Conservation (phyloP, 441 rosid species). For the Viola pubescens region DNA sequence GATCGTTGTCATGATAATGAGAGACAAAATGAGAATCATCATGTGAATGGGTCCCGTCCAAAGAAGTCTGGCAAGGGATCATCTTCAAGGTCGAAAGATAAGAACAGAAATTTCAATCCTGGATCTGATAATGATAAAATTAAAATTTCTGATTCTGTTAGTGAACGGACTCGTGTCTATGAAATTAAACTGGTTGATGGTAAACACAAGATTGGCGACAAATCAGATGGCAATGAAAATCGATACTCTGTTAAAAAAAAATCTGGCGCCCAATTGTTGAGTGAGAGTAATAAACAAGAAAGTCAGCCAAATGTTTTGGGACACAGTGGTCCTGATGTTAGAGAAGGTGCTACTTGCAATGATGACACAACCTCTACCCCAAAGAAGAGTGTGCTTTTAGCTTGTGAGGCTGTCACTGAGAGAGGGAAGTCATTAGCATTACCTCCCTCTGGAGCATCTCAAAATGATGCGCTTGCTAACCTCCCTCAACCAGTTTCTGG, state of each 20-base stretch:
- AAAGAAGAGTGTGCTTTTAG: conserved; percentile 40
- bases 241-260: conserved; percentile 40
- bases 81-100: conserved; percentile 17
- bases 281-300: conserved; percentile 41
- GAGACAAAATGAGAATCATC: conserved; percentile 23
- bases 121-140: conserved; percentile 30
- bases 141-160: conserved; percentile 23
- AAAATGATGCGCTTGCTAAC: conserved; percentile 31
- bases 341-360: conserved; percentile 30
- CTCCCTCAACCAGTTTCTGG: conserved; percentile 26
- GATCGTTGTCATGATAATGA: conserved; percentile 36
- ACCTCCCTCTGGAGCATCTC: conserved; percentile 42
- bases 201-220: conserved; percentile 30
- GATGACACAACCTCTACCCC: conserved; percentile 30
- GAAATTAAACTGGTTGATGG: conserved; percentile 36
- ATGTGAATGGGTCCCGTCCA: conserved; percentile 11
- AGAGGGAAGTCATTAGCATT: conserved; percentile 33
- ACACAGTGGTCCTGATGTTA: conserved; percentile 35
- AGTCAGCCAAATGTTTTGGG: conserved; percentile 27
- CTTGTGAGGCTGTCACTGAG: conserved; percentile 32
- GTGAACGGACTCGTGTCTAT: conserved; percentile 21
- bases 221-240: conserved; percentile 35
- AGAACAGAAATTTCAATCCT: conserved; percentile 24
- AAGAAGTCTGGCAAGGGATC: conserved; percentile 17
- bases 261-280: conserved; percentile 25